A percentile compares a stretch with the other conserved stretches of the same genome.
Evolutionary conservation across 2,329 filamentous ascomycete species (phyloP).

Genomic region (Xylaria sp.): DNA sequence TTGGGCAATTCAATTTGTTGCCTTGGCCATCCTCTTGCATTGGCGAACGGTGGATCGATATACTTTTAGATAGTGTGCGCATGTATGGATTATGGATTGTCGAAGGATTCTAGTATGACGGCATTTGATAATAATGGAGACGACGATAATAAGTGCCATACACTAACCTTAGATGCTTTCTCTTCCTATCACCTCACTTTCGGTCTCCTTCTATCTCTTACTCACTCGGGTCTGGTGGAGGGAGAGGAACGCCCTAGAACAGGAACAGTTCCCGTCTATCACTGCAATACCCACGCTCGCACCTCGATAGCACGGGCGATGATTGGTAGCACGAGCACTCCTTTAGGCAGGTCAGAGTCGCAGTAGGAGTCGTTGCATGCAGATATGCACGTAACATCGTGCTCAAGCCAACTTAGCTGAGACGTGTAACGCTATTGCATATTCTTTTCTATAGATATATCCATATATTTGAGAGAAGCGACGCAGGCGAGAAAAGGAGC

Average conservation of each 20-base stretch:
- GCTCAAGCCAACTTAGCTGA: constrained; percentile 40
- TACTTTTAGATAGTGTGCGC: constrained; percentile 2
- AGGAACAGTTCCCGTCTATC: constrained; percentile 13
- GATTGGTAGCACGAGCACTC: constrained; percentile 22
- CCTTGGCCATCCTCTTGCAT: constrained; percentile 18
- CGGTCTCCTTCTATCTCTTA: constrained; percentile 12
- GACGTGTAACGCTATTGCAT: constrained; percentile 40
- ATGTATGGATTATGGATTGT: constrained; percentile 11
- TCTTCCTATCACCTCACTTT: not conserved
- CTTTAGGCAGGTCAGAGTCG: constrained; percentile 39
- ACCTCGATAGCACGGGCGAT: constrained; percentile 17
- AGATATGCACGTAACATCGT: constrained; percentile 40
- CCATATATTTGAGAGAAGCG: constrained; percentile 23
- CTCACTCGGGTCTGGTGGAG: constrained; percentile 11
- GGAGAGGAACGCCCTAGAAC: constrained; percentile 3
- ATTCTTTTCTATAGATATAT: constrained; percentile 38
- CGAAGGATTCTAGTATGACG: constrained; percentile 29
- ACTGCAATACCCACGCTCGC: constrained; percentile 12
- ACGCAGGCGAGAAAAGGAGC: constrained; percentile 26
- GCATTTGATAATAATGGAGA: constrained; percentile 12
- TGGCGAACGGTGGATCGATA: constrained; percentile 23
- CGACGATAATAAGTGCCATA: constrained; percentile 2
- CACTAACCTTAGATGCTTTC: not conserved
- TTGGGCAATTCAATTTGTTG: constrained; percentile 14
- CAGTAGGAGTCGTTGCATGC: constrained; percentile 39